Base-by-base conservation (phyloP, 164 flowering plant genomes). In the Protea cynaroides region DNA sequence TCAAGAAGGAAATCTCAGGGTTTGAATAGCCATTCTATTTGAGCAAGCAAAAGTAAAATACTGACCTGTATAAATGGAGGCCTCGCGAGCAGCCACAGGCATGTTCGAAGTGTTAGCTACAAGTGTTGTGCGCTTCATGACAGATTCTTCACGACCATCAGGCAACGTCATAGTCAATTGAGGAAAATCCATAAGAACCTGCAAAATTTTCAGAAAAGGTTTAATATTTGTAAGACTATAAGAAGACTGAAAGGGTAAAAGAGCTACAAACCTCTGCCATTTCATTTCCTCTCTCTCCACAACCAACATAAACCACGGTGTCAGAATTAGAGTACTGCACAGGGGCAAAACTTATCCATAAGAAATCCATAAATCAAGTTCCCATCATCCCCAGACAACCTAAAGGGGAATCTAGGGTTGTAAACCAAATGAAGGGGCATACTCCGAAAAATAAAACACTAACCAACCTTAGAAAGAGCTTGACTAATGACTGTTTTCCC, bases 31-130 rank as follows among this genome's bases (percentile, higher is more conserved):
- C 18, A 63, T 25, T 37, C 50, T 14, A 44, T 29, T 3, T 62
- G 17, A 47, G 21, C 14, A 25, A 65, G 43, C 29, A 65, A 18
- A 21, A 18, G 18, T 38, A 40, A 52, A 12, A 21, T 29, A 49
- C 21, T 63, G 71, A 90, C 99, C 99, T 68, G 99, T 95, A 70
- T 95, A 95, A 68, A 95, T 95, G 66, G 99, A 95, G 66, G 99
- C 99, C 78, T 95, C 99, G 66, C 99, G 90, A 69, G 99, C 99
- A 84, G 99, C 99, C 85, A 95, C 99, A 61, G 99, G 99, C 99
- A 95, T 95, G 75, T 95, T 95, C 56, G 99, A 95, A 64, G 99
- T 95, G 79, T 95, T 95, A 60, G 99, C 99, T 49, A 95, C 99
- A 72, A 95, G 97, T 55, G 99, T 95, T 21, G 99, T 95, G 25